Conservation (phyloP, 202 grass and related monocot genomes). For the Panicum hallii region DNA sequence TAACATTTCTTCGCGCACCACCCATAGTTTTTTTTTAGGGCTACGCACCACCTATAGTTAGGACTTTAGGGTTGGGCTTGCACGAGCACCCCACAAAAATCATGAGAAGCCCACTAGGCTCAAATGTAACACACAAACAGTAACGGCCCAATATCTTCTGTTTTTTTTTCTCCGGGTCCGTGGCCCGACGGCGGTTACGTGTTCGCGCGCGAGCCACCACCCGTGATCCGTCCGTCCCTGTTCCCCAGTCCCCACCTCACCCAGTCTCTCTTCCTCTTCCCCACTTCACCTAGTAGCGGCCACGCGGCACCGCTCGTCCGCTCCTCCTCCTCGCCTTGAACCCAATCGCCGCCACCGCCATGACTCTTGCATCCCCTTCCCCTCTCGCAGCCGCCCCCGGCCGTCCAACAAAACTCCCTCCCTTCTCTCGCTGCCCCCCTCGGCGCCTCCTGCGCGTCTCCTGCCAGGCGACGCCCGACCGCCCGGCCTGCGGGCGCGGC, state of each 20-base stretch:
- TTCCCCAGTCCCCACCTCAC: constrained; percentile 15
- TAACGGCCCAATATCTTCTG: neutral
- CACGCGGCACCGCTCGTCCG: no score
- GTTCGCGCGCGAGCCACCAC: constrained; percentile 64
- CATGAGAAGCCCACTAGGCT: neutral
- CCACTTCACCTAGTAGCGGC: neutral
- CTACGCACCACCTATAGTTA: no score
- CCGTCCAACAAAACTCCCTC: neutral
- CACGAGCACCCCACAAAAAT: no score
- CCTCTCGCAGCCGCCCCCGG: constrained; percentile 39
- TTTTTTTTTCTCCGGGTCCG: constrained; percentile 9
- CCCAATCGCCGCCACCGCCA: constrained; percentile 20
- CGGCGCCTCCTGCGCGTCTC: constrained; percentile 41
- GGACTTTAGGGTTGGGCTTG: no score
- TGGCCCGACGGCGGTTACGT: constrained; percentile 49
- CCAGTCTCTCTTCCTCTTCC: neutral
- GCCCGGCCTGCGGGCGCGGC: constrained; percentile 15
- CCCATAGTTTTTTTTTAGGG: no score
- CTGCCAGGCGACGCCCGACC: constrained; percentile 56
- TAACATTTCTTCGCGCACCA: no score
- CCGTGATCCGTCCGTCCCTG: neutral
- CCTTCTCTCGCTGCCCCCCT: neutral
- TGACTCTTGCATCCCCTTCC: constrained; percentile 67
- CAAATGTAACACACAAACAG: neutral
- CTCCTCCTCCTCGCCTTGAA: neutral